phyloP scores from a whole-genome alignment of 2,329 filamentous ascomycete genomes.

The Venturia nashicola region DNA sequence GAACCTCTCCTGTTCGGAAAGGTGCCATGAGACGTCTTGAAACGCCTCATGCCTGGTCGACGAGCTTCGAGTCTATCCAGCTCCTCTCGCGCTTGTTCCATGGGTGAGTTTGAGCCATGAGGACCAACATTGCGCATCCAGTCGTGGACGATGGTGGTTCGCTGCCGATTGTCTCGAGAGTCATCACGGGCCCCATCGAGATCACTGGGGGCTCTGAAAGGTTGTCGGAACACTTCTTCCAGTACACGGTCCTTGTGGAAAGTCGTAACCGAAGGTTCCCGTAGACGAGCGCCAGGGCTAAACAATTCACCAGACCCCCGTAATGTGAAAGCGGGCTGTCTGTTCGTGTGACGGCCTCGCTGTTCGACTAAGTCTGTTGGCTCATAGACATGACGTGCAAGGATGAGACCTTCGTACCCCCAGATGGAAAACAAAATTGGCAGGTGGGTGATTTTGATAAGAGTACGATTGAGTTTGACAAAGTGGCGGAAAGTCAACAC shows the following conservation, averaged over 20 bases:
- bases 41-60: constrained; percentile 40
- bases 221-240: constrained; percentile 74
- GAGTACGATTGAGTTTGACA: constrained; percentile 72
- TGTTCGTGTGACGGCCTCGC: constrained; percentile 39
- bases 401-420: constrained; percentile 68
- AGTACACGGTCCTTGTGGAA: constrained; percentile 82
- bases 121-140: constrained; percentile 70
- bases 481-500: constrained; percentile 69
- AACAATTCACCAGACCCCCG: constrained; percentile 46
- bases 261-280: constrained; percentile 78
- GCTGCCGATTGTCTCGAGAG: constrained; percentile 45
- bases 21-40: constrained; percentile 27
- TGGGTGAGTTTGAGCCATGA: constrained; percentile 42
- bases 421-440: constrained; percentile 81
- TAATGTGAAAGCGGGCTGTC: constrained; percentile 36
- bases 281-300: constrained; percentile 54
- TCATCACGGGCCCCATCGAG: constrained; percentile 41
- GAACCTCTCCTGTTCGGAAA: background rate
- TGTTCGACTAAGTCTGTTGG: constrained; percentile 78
- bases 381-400: constrained; percentile 66
- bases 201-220: constrained; percentile 39
- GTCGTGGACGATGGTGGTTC: constrained; percentile 69
- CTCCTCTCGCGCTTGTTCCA: constrained; percentile 48
- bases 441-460: constrained; percentile 86
- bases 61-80: constrained; percentile 45